Evolutionary conservation across 495 filamentous ascomycete species (phyloP), one percentile per base, ranked within the genome.

Genomic region (Aspergillus hancockii): DNA sequence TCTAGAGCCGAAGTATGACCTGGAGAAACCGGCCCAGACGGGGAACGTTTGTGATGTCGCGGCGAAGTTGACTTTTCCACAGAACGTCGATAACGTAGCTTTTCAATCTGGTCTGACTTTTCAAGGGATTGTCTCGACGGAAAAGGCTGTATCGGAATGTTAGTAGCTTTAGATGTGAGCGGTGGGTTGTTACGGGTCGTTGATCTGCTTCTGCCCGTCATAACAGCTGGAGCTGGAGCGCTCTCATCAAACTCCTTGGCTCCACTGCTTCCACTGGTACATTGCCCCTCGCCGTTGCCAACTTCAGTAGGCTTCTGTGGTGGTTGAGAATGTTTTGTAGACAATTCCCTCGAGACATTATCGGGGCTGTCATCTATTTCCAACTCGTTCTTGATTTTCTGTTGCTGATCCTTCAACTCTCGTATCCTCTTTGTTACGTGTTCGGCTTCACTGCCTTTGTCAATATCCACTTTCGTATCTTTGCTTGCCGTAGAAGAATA

Each of bases 211-310:
- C 73, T 76, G 8, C 77, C 72, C 12, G 77, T 80, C 51, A 84
- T 81, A 21, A 91, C 79, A 1, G 84, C 81, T 4, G 89, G 89
- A 4, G 86, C 86, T 9, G 88, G 88, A 1, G 89, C 88, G 55
- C 85, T 88, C 45, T 88, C 86, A 25, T 88, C 84, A 46, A 71
- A 60, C n/a, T 32, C 64, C 25, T 16, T 41, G 38, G 32, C 19
- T 7, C 28, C 47, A 47, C n/a, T 31, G 13, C 28, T 45, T 36
- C 22, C 9, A 40, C 13, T 38, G 21, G 14, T 25, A 23, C 38
- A 13, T 6, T 38, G 12, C 19, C 8, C 19, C 8, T 8, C 19
- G 34, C 25, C 13, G 3, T 40, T 63, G 52, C 62, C 70, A 56
- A 54, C 58, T 62, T 69, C 70, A 57, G 65, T 71, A 9, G 50